These are phyloP conservation scores for Chloromonas sp. DNA, from an alignment of 163 green algal genomes.

Conservation along the genomic window DNA sequence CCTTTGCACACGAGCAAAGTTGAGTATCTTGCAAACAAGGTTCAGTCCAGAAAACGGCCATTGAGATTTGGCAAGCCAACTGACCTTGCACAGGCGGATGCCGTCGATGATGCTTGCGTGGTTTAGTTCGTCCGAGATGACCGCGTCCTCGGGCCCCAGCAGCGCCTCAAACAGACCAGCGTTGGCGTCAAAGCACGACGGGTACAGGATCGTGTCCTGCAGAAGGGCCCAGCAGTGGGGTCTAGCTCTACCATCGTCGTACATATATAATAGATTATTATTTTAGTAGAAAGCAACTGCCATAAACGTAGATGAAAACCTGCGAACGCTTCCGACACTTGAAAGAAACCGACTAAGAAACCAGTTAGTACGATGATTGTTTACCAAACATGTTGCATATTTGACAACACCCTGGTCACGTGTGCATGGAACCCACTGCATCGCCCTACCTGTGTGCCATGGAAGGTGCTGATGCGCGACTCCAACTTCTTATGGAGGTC, in stretches of 20 bases:
- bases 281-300: slow-evolving; percentile 29
- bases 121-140: slow-evolving; percentile 66
- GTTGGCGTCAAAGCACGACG: slow-evolving; percentile 53
- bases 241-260: slow-evolving; percentile 47
- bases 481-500: slow-evolving; percentile 3
- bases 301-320: background rate
- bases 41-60: no score
- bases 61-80: no score
- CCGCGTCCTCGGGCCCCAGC: slow-evolving; percentile 50
- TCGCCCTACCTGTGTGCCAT: background rate
- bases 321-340: background rate
- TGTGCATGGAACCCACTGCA: no score
- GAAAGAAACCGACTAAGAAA: background rate
- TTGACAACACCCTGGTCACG: no score
- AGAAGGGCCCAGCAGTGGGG: slow-evolving; percentile 8
- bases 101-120: slow-evolving; percentile 71
- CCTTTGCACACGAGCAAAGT: no score
- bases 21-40: no score
- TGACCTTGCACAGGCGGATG: slow-evolving; percentile 60
- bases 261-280: slow-evolving; percentile 57
- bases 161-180: slow-evolving; percentile 65
- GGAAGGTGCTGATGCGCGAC: background rate
- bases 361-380: no score
- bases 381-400: no score
- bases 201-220: slow-evolving; percentile 57